Evolutionary conservation across 305 asterid species (phyloP).

Genomic region (Fraxinus nigra): DNA sequence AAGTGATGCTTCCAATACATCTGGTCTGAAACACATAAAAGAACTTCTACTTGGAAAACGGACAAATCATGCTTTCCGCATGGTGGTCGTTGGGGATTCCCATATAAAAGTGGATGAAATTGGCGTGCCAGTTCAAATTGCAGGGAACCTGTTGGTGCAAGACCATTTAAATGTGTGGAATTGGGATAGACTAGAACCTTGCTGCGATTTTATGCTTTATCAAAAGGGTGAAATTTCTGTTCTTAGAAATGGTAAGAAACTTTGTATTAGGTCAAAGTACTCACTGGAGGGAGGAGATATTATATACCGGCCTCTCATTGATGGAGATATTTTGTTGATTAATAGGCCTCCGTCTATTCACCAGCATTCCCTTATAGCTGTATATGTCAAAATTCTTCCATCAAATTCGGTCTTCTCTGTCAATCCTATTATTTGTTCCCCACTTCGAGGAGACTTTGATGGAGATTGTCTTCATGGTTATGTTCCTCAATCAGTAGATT

Average conservation of each 20-base stretch:
- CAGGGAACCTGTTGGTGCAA: slow-evolving; percentile 55
- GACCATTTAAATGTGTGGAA: slow-evolving; percentile 63
- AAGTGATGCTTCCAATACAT: slow-evolving; percentile 53
- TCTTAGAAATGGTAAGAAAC: slow-evolving; percentile 52
- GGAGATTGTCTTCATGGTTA: slow-evolving; percentile 97
- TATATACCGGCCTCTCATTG: slow-evolving; percentile 62
- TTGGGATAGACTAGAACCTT: slow-evolving; percentile 53
- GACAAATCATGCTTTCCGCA: slow-evolving; percentile 71
- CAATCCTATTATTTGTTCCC: slow-evolving; percentile 83
- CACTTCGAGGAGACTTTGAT: slow-evolving; percentile 94
- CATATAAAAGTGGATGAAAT: slow-evolving; percentile 66
- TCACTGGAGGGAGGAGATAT: slow-evolving; percentile 66
- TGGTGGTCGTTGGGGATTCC: slow-evolving; percentile 97
- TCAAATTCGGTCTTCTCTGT: slow-evolving; percentile 56
- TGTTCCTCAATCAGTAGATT: slow-evolving; percentile 75
- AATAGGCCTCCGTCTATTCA: slow-evolving; percentile 97
- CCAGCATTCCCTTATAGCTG: slow-evolving; percentile 84
- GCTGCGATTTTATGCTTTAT: slow-evolving; percentile 56
- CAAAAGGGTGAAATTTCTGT: slow-evolving; percentile 47
- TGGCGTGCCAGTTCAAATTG: slow-evolving; percentile 71
- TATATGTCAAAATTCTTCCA: slow-evolving; percentile 73
- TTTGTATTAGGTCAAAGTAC: slow-evolving; percentile 52
- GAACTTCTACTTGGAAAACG: slow-evolving; percentile 82
- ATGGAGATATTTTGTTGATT: slow-evolving; percentile 81
- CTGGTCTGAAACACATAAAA: slow-evolving; percentile 75